Percentiles rank a stretch among this genome's conserved stretches.
These are phyloP conservation scores for Lactifluus pinguis DNA, from an alignment of 768 basidiomycete genomes.

Conservation along the genomic window DNA sequence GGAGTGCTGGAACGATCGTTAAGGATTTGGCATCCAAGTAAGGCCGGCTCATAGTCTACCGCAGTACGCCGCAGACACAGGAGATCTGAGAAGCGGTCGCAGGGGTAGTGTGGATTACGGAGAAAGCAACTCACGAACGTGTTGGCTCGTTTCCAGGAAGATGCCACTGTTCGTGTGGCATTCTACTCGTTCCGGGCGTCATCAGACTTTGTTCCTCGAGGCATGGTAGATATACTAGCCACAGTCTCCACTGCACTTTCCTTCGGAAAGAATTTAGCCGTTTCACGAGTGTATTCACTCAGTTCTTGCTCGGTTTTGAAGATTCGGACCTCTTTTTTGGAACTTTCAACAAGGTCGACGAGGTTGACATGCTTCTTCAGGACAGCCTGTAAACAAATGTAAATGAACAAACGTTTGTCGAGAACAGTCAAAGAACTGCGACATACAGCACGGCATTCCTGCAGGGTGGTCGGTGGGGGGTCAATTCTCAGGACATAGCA, in stretches of 20 bases:
- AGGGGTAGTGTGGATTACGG: no score
- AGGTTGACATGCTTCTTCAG: conserved; percentile 24
- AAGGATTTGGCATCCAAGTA: no score
- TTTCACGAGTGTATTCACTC: conserved; percentile 20
- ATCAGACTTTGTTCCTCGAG: no score
- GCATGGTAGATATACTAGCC: no score
- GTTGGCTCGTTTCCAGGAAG: no score
- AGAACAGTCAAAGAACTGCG: not conserved
- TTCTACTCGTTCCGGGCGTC: no score
- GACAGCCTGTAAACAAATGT: not conserved
- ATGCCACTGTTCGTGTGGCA: no score
- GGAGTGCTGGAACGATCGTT: no score
- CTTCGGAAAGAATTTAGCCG: conserved; percentile 24
- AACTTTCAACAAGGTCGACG: conserved; percentile 25
- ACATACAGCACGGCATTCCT: not conserved
- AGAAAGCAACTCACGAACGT: no score
- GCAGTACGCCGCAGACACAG: no score
- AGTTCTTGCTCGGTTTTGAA: conserved; percentile 23
- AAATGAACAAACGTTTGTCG: not conserved
- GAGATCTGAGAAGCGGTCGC: no score
- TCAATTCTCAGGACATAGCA: conserved; percentile 16
- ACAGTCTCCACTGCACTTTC: conserved; percentile 21
- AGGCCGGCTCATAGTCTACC: no score
- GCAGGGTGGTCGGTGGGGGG: conserved; percentile 8
- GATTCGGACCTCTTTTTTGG: conserved; percentile 13